Base-by-base conservation (phyloP, 2,329 filamentous ascomycete species). In the Sporothrix pallida region DNA sequence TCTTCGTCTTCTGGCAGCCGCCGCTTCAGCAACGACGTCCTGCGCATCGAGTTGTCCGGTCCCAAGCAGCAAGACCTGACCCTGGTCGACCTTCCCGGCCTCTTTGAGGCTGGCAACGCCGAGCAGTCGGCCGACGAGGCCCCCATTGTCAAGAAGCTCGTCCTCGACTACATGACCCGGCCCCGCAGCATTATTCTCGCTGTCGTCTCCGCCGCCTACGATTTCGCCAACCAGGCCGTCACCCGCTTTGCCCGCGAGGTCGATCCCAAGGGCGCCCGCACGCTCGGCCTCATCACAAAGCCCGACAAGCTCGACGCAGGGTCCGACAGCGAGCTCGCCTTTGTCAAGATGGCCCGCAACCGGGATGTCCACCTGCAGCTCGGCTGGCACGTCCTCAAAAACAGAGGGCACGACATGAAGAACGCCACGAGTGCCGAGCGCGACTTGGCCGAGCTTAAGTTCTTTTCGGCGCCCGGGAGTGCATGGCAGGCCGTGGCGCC, bases 221-320 rank as follows among this genome's bases (percentile, higher is more conserved):
- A 92, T 71, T 85, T 86, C 76, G 87, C 87, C 6, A 87, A 89
- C 46, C 90, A 93, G 77, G 81, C 84, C 10, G 85, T 92, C 4
- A 80, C 88, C 0, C 83, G 86, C 13, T 77, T 85, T 58, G 83
- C 87, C 13, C 84, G 87, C 7, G 75, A 79, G 68, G 76, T 78
- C 10, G 80, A 81, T 37, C 77, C 77, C 0, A 31, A 73, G 0
- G 80, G 83, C 0, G 37, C 56, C 0, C 85, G 87, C 2, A 89
- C 87, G 0, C 78, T 90, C 0, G 87, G 87, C 2, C 83, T 90
- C 73, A 86, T 90, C 75, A 90, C 88, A 0, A 90, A 89, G 78
- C 87, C 87, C 0, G 87, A 90, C 75, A 79, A 76, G 4, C 73
- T 82, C 15, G 76, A 78, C 5, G 70, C 74, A 0, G 81, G 81